Evolutionary conservation across 108 stramenopile species (phyloP).

Genomic region (Aurantiochytrium sp.): DNA sequence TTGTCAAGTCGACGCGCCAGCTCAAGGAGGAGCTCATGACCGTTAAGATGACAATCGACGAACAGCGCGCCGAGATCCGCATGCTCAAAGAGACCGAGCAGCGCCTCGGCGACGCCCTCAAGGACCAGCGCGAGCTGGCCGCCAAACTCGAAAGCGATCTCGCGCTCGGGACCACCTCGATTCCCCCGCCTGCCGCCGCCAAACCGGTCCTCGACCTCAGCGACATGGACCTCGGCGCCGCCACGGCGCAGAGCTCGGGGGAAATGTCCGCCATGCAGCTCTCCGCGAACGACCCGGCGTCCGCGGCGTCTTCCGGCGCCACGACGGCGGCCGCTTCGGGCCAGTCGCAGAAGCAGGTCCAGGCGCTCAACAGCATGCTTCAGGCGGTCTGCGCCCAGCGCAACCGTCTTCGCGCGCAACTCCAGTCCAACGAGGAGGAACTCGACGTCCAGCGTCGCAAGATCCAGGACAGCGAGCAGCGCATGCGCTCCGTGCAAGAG

Average conservation of each 20-base stretch:
- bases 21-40: not conserved
- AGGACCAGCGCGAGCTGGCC: conserved; percentile 3
- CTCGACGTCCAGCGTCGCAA: not conserved
- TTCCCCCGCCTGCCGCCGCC: not conserved
- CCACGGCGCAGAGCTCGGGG: not conserved
- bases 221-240: not conserved
- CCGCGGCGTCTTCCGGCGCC: not conserved
- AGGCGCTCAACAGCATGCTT: not conserved
- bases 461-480: not conserved
- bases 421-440: not conserved
- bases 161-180: not conserved
- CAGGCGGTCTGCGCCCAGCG: conserved; percentile 8
- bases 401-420: conserved; percentile 1
- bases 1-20: not conserved
- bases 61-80: not conserved
- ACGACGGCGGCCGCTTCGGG: not conserved
- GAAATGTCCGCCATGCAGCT: not conserved
- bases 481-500: not conserved
- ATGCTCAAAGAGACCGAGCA: not conserved
- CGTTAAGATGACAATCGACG: not conserved
- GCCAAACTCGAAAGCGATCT: conserved; percentile 17
- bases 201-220: not conserved
- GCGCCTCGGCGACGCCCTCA: not conserved
- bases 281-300: not conserved
- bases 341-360: not conserved